Percentiles rank a stretch among this genome's conserved stretches.
Conservation (phyloP, 2,329 filamentous ascomycete species). For the Bipolaris bicolor region DNA sequence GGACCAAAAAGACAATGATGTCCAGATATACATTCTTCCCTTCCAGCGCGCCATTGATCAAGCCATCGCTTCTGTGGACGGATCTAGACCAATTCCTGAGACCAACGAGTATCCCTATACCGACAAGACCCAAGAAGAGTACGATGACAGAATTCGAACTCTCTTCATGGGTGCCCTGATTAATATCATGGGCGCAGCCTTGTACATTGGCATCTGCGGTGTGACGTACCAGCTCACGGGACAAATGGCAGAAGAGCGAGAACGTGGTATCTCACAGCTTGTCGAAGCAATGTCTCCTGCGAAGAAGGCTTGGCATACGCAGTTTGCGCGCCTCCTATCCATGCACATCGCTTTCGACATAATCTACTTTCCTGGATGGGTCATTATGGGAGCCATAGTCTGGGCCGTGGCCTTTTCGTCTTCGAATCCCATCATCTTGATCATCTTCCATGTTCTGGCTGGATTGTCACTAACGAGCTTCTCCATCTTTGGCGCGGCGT, state of each 20-base stretch:
- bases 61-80: slow-evolving; percentile 67
- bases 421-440: slow-evolving; percentile 52
- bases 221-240: slow-evolving; percentile 88
- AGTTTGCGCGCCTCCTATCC: slow-evolving; percentile 76
- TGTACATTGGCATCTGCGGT: slow-evolving; percentile 79
- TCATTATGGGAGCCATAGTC: slow-evolving; percentile 75
- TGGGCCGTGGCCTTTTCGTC: slow-evolving; percentile 61
- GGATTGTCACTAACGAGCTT: slow-evolving; percentile 80
- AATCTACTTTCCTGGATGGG: slow-evolving; percentile 82
- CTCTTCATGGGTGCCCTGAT: slow-evolving; percentile 76
- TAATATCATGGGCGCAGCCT: slow-evolving; percentile 76
- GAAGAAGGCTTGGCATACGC: slow-evolving; percentile 73
- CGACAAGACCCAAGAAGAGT: slow-evolving; percentile 69
- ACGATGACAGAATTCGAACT: slow-evolving; percentile 67
- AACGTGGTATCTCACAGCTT: slow-evolving; percentile 84
- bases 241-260: slow-evolving; percentile 82
- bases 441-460: slow-evolving; percentile 72
- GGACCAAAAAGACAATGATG: slow-evolving; percentile 70
- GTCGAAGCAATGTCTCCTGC: slow-evolving; percentile 93
- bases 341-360: slow-evolving; percentile 81
- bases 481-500: slow-evolving; percentile 78
- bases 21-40: slow-evolving; percentile 77
- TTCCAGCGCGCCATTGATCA: slow-evolving; percentile 79
- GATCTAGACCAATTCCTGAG: slow-evolving; percentile 46
- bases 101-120: slow-evolving; percentile 78